Conservation (phyloP, 2,329 filamentous ascomycete genomes). For the Clarireedia monteithiana region DNA sequence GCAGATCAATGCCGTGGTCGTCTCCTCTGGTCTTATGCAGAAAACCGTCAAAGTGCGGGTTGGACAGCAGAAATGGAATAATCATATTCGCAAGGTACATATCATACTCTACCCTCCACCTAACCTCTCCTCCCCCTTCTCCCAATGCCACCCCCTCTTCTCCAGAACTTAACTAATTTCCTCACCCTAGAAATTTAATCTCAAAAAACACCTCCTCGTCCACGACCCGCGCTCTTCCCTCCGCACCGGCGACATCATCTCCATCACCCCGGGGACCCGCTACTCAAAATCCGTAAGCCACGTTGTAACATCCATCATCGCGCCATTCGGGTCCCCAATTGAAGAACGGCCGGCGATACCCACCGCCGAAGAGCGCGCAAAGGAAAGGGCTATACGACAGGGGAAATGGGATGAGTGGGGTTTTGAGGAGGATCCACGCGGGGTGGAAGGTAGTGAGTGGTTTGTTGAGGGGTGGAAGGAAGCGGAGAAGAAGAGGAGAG, state of each 20-base stretch:
- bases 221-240: constrained; percentile 72
- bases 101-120: not conserved
- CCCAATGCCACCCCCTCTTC: not conserved
- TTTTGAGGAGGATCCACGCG: constrained; percentile 10
- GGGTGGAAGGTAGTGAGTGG: constrained; percentile 1
- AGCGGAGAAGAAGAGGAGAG: constrained; percentile 16
- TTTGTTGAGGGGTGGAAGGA: constrained; percentile 2
- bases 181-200: constrained; percentile 53
- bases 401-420: constrained; percentile 31
- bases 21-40: constrained; percentile 69
- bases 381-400: constrained; percentile 51
- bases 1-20: constrained; percentile 46
- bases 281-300: constrained; percentile 62
- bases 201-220: constrained; percentile 59
- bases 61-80: constrained; percentile 64
- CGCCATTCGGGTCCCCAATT: constrained; percentile 58
- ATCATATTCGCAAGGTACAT: constrained; percentile 61
- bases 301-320: constrained; percentile 67
- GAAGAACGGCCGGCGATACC: constrained; percentile 59
- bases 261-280: constrained; percentile 59
- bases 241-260: constrained; percentile 66
- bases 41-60: constrained; percentile 75
- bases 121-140: not conserved
- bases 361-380: constrained; percentile 53
- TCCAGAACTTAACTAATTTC: not conserved